Base-by-base conservation (phyloP, 2,329 filamentous ascomycete genomes). In the Penicillium sp. region DNA sequence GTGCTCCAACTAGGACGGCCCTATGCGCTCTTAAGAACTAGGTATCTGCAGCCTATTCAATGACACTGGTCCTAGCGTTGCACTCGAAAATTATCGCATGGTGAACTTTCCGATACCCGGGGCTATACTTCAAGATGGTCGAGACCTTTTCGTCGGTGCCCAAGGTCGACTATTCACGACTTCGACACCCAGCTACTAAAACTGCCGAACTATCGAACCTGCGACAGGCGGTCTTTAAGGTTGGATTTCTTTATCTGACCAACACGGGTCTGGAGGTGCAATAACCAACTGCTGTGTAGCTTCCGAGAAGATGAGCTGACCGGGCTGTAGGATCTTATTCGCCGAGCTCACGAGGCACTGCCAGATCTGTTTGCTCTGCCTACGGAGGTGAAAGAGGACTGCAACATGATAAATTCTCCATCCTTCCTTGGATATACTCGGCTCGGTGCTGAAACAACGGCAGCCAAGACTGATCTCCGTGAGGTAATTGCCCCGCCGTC, bases 371-470 rank as follows among this genome's bases (percentile, higher is more conserved):
- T 67, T 31, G 55, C 56, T 2, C 46, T 68, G 8, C 51, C 65
- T 3, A 13, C 47, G 0, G 58, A 62, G n/a, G 50, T 53, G 20
- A 68, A 68, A 41, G 58, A 64, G 18, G 45, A 42, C 40, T 61
- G 57, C 48, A 63, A 68, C 12, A 67, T 68, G 65, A 65, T 68
- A 24, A 57, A 66, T 31, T 68, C 65, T 0, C 64, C 65, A 1
- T 62, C 65, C 0, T 68, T 68, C 25, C 56, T 68, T 29, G 65
- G 65, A 6, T 68, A 67, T 44, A 69, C 67, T 2, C 58, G 59
- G 8, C 59, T 69, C 1, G 67, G 67, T 2, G 66, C 66, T 1
- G 67, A 70, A 51, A 69, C 63, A 1, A 69, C 66, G 0, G 66
- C 66, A 4, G 23, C 50, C 1, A 56, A 60, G 41, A 68, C 62